Conservation (phyloP, 306 rosid genomes). For the Neltuma alba region DNA sequence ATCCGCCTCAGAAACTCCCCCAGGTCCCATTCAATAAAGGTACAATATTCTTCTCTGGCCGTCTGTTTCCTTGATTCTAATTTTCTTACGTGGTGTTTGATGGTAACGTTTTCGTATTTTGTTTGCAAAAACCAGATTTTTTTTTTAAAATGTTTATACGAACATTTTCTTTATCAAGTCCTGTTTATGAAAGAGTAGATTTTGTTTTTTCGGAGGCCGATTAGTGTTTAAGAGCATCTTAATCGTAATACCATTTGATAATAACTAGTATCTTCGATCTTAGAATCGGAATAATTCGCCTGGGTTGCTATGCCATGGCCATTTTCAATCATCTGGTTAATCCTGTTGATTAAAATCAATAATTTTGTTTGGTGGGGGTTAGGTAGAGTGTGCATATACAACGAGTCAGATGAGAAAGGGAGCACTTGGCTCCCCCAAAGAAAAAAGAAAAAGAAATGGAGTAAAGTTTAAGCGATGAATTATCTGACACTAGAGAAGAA, state of each 20-base stretch:
- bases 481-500: not conserved
- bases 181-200: not conserved
- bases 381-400: not conserved
- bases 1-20: not conserved
- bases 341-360: not conserved
- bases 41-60: not conserved
- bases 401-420: not conserved
- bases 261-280: not conserved
- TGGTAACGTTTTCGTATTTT: not conserved
- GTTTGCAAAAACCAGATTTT: not conserved
- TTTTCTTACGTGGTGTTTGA: not conserved
- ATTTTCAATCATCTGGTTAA: not conserved
- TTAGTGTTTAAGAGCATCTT: not conserved
- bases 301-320: not conserved
- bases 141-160: not conserved
- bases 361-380: conserved; percentile 3
- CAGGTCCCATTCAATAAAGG: conserved; percentile 30
- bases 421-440: not conserved
- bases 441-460: not conserved
- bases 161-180: not conserved
- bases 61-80: not conserved
- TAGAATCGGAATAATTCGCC: not conserved
- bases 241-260: not conserved
- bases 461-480: conserved; percentile 31
- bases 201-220: not conserved